These are phyloP conservation scores for Fusarium sp. DNA, from an alignment of 2,329 filamentous ascomycete genomes.

Conservation along the genomic window DNA sequence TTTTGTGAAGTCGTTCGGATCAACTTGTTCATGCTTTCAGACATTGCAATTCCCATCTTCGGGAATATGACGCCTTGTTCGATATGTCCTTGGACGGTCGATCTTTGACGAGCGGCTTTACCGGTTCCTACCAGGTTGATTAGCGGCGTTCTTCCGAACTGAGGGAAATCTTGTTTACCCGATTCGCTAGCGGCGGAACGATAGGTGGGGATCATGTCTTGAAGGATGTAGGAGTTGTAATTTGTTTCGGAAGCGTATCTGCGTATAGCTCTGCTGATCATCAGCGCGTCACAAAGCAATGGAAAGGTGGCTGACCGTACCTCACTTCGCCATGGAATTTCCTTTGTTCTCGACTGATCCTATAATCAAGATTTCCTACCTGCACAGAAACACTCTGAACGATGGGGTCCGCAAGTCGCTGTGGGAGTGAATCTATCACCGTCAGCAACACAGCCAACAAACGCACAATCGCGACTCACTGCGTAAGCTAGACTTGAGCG, in stretches of 20 bases:
- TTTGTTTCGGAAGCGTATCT: slow-evolving; percentile 29
- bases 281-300: background rate
- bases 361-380: slow-evolving; percentile 9
- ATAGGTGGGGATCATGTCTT: slow-evolving; percentile 27
- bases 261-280: slow-evolving; percentile 3
- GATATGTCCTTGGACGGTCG: slow-evolving; percentile 8
- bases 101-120: slow-evolving; percentile 2
- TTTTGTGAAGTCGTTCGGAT: background rate
- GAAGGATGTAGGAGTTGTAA: slow-evolving; percentile 26
- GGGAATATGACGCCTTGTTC: slow-evolving; percentile 5
- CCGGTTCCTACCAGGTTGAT: background rate
- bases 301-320: background rate
- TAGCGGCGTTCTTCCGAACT: background rate
- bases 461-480: background rate
- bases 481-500: background rate
- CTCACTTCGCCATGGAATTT: slow-evolving; percentile 8
- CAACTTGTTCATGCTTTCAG: slow-evolving; percentile 2
- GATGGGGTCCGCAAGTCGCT: background rate
- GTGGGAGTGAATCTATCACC: background rate
- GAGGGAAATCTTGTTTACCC: too few species aligned
- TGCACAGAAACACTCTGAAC: background rate
- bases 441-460: background rate
- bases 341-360: background rate
- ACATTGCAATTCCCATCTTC: background rate
- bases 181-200: background rate